phyloP scores from a whole-genome alignment of 108 stramenopile species.

The Skeletonema menzelii region DNA sequence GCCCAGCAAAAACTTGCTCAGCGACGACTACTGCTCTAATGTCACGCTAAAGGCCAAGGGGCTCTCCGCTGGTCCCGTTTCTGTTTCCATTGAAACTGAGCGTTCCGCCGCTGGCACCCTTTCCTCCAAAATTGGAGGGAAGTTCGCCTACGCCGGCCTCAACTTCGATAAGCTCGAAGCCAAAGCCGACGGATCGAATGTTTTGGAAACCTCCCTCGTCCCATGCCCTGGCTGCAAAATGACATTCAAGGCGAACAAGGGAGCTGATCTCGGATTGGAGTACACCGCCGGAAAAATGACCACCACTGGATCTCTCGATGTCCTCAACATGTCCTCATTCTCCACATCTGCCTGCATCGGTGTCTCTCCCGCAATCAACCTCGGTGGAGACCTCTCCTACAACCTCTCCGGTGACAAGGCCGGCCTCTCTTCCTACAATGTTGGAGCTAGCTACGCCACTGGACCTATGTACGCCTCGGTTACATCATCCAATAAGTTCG shows the following conservation, averaged over 20 bases:
- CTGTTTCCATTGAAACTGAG: slow-evolving; percentile 87
- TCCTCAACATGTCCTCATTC: slow-evolving; percentile 81
- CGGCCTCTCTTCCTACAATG: slow-evolving; percentile 74
- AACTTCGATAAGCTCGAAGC: slow-evolving; percentile 88
- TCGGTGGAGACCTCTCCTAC: slow-evolving; percentile 87
- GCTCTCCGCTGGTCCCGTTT: slow-evolving; percentile 78
- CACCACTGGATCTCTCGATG: slow-evolving; percentile 81
- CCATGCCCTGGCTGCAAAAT: slow-evolving; percentile 77
- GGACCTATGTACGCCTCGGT: slow-evolving; percentile 82
- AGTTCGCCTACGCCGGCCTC: slow-evolving; percentile 89
- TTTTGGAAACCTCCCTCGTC: slow-evolving; percentile 83
- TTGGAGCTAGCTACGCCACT: slow-evolving; percentile 77
- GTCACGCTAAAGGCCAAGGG: slow-evolving; percentile 88
- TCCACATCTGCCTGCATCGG: slow-evolving; percentile 78
- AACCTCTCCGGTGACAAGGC: slow-evolving; percentile 78
- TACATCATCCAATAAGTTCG: slow-evolving; percentile 79
- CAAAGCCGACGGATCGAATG: slow-evolving; percentile 82
- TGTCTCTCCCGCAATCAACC: slow-evolving; percentile 72
- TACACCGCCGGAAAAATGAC: slow-evolving; percentile 82
- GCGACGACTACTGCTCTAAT: slow-evolving; percentile 85
- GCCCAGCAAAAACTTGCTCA: slow-evolving; percentile 81
- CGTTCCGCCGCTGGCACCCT: slow-evolving; percentile 73
- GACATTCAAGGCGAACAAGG: slow-evolving; percentile 90
- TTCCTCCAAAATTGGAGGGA: slow-evolving; percentile 84
- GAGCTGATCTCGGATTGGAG: slow-evolving; percentile 84